Evolutionary conservation across 805 yeast genomes (phyloP), one percentile per base, ranked within the genome.

Genomic region (Priceomyces haplophilus): DNA sequence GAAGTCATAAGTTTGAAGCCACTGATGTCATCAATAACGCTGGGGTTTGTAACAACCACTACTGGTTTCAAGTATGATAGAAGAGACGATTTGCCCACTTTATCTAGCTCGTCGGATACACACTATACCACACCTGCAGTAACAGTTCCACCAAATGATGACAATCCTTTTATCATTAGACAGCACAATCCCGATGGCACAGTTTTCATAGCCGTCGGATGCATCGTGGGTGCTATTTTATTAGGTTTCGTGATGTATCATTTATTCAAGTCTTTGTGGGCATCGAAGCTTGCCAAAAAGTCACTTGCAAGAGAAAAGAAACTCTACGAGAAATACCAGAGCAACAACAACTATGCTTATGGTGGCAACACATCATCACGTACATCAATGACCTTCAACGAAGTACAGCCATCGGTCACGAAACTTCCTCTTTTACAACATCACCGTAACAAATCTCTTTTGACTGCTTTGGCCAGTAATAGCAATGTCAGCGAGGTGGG

Each of bases 131-230:
- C 78, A 7, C 82, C 83, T 1, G 49, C 73, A 1, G 65, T 79
- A 12, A 61, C 73, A 1, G 78, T 81, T 10, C 95, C 95, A 0
- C 66, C 82, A 1, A 71, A 78, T 32, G 52, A 51, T 13, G 64
- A 73, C 38, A 88, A 88, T 60, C 96, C 96, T 8, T 81, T 75
- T 53, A 69, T 88, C 15, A 62, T 75, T 50, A 61, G 67, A 36
- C 62, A 80, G 4, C 56, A 56, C 16, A 69, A 72, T 36, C 87
- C 89, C 1, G 73, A 78, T 37, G 96, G 96, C 1, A 84, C 93
- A 1, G 89, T 88, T 2, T 88, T 87, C 63, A 88, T 88, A 40
- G 84, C 86, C 0, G 84, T 87, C 34, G 96, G 95, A 1, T 69
- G 83, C 8, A 70, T 82, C 30, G 79, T 82, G 3, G 86, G 82